Percentiles rank a stretch among this genome's conserved stretches.
These are phyloP conservation scores for Cordyceps tenuipes DNA, from an alignment of 2,329 filamentous ascomycete genomes.

Conservation along the genomic window DNA sequence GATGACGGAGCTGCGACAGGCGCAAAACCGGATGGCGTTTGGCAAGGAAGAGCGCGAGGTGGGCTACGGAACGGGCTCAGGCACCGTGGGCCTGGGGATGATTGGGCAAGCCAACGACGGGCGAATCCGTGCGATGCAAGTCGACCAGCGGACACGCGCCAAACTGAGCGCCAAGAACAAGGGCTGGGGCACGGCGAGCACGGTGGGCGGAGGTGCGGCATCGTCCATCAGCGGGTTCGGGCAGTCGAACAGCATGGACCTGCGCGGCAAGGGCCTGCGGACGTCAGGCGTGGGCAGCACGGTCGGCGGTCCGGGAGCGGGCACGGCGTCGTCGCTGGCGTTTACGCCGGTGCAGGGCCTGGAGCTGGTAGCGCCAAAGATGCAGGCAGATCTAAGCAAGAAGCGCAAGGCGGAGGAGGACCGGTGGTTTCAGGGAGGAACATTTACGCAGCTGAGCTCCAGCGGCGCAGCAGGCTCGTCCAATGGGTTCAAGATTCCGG, in stretches of 20 bases:
- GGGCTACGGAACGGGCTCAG: conserved; percentile 79
- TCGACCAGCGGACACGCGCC: conserved; percentile 87
- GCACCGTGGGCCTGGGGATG: conserved; percentile 87
- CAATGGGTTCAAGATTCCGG: conserved; percentile 73
- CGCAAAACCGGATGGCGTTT: conserved; percentile 92
- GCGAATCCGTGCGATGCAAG: conserved; percentile 77
- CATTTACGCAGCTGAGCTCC: conserved; percentile 72
- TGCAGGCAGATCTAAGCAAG: conserved; percentile 74
- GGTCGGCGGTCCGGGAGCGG: conserved; percentile 44
- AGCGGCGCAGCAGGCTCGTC: conserved; percentile 15
- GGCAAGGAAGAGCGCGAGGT: conserved; percentile 92
- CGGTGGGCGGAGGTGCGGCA: conserved; percentile 58
- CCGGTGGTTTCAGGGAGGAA: conserved; percentile 94
- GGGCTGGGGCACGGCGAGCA: conserved; percentile 75
- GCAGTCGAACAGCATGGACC: conserved; percentile 53
- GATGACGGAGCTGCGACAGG: conserved; percentile 93
- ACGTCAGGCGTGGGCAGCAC: conserved; percentile 73
- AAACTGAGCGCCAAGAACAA: conserved; percentile 94
- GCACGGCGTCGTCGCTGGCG: conserved; percentile 78
- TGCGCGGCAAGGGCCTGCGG: conserved; percentile 72
- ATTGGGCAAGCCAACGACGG: conserved; percentile 83
- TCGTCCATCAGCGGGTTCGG: conserved; percentile 77
- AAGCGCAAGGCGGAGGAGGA: conserved; percentile 94
- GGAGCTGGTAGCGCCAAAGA: conserved; percentile 90
- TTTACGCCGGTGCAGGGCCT: conserved; percentile 94